Percentiles rank a stretch among this genome's conserved stretches.
Evolutionary conservation across 2,329 filamentous ascomycete genomes (phyloP).

Genomic region (Blumeria hordei): DNA sequence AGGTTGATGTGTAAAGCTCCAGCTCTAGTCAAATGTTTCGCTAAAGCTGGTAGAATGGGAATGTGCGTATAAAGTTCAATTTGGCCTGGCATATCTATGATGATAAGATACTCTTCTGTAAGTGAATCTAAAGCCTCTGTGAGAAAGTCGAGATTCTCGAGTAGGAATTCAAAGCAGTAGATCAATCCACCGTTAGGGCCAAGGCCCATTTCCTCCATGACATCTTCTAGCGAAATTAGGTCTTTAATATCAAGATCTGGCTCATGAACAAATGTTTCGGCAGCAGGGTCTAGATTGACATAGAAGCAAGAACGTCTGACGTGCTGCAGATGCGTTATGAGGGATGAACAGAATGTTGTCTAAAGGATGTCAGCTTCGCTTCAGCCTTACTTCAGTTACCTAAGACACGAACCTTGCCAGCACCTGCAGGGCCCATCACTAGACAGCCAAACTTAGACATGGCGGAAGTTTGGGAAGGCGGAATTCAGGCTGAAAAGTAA

Average conservation of each 20-base stretch:
- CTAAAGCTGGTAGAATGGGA: constrained; percentile 65
- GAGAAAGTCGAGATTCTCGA: constrained; percentile 84
- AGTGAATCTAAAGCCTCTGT: constrained; percentile 63
- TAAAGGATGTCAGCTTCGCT: constrained; percentile 14
- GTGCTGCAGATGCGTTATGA: constrained; percentile 80
- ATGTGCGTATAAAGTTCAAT: constrained; percentile 98
- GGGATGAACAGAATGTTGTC: constrained; percentile 82
- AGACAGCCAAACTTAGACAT: constrained; percentile 93
- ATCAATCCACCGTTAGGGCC: constrained; percentile 84
- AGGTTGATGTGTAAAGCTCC: constrained; percentile 73
- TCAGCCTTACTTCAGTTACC: background rate
- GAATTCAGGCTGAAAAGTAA: too few species aligned
- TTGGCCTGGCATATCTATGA: constrained; percentile 97
- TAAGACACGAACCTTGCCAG: constrained; percentile 45
- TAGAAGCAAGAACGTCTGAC: constrained; percentile 91
- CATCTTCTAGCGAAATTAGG: constrained; percentile 77
- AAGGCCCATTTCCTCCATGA: constrained; percentile 82
- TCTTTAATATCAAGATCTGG: constrained; percentile 92
- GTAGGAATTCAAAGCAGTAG: constrained; percentile 89
- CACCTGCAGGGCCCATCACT: constrained; percentile 88
- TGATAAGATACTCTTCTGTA: constrained; percentile 87
- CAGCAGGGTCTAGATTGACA: constrained; percentile 92
- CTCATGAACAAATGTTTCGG: constrained; percentile 73
- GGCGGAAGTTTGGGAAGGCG: background rate
- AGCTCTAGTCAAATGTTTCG: constrained; percentile 54